phyloP scores from a whole-genome alignment of 345 rosid species.

The Gossypium bickii region DNA sequence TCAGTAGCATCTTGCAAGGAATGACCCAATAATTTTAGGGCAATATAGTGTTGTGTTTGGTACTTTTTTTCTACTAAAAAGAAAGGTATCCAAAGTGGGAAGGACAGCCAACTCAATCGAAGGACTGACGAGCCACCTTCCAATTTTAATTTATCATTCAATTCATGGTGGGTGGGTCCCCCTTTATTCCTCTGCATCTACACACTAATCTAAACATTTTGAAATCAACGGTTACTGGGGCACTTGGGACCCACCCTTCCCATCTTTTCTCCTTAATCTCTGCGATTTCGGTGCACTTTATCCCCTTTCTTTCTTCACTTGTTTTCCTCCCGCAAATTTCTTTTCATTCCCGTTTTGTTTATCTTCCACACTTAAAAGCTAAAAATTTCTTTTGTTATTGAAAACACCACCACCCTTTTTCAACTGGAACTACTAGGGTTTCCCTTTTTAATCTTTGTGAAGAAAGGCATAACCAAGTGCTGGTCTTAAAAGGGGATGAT shows the following conservation, averaged over 20 bases:
- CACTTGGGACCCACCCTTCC: constrained; percentile 35
- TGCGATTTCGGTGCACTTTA: constrained; percentile 13
- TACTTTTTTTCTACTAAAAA: no score
- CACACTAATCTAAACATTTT: no score
- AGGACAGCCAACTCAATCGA: neutral
- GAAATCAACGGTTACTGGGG: constrained; percentile 23
- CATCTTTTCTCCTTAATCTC: constrained; percentile 26
- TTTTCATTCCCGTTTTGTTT: neutral
- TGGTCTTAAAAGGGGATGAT: neutral
- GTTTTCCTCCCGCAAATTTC: constrained; percentile 9
- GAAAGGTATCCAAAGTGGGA: no score
- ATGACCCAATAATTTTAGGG: no score
- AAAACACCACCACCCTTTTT: neutral
- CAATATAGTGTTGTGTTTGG: no score
- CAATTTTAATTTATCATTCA: neutral
- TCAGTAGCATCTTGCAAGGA: no score
- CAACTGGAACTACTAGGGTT: constrained; percentile 20
- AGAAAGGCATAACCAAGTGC: neutral
- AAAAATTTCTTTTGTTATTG: neutral
- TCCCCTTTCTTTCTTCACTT: neutral
- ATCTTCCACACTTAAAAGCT: neutral
- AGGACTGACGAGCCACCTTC: neutral
- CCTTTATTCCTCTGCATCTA: neutral
- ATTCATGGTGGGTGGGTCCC: neutral
- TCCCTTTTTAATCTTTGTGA: neutral